These are phyloP conservation scores for Pythium aquatile DNA, from an alignment of 352 stramenopile species.

Conservation along the genomic window DNA sequence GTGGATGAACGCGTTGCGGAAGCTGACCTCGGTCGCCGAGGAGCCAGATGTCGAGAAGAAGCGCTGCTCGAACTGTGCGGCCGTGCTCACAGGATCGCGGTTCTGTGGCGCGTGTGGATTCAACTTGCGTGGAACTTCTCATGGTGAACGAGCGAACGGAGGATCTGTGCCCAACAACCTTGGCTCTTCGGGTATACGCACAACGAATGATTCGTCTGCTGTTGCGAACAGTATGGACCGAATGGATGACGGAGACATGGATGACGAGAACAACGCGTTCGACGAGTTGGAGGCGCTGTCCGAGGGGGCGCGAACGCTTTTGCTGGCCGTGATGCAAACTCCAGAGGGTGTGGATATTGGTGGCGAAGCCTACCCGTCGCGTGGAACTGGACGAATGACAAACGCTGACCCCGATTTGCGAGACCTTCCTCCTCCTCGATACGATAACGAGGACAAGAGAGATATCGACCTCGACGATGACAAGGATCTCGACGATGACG, in stretches of 20 bases:
- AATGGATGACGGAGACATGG: slow-evolving; percentile 52
- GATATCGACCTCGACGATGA: slow-evolving; percentile 15
- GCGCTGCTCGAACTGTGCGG: slow-evolving; percentile 78
- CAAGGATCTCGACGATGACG: slow-evolving; percentile 9
- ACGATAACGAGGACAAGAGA: not conserved
- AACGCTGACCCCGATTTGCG: slow-evolving; percentile 18
- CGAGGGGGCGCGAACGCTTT: slow-evolving; percentile 76
- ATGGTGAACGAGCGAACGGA: slow-evolving; percentile 48
- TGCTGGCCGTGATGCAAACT: slow-evolving; percentile 88
- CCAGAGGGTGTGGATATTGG: slow-evolving; percentile 78
- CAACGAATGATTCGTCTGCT: slow-evolving; percentile 10
- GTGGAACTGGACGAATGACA: slow-evolving; percentile 18
- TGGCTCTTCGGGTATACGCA: slow-evolving; percentile 1
- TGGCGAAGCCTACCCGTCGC: slow-evolving; percentile 56
- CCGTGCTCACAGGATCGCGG: slow-evolving; percentile 81
- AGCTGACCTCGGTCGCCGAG: slow-evolving; percentile 67
- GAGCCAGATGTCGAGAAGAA: slow-evolving; percentile 81
- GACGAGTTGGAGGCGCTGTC: slow-evolving; percentile 87
- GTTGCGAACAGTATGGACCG: slow-evolving; percentile 40
- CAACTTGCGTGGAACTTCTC: slow-evolving; percentile 77
- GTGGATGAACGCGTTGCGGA: slow-evolving; percentile 85
- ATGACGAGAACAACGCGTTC: slow-evolving; percentile 82
- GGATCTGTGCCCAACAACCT: slow-evolving; percentile 11
- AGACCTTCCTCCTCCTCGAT: slow-evolving; percentile 1
- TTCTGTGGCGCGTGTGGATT: slow-evolving; percentile 88